Evolutionary conservation across 352 stramenopile species (phyloP).

Genomic region (Elongisporangium undulatum): DNA sequence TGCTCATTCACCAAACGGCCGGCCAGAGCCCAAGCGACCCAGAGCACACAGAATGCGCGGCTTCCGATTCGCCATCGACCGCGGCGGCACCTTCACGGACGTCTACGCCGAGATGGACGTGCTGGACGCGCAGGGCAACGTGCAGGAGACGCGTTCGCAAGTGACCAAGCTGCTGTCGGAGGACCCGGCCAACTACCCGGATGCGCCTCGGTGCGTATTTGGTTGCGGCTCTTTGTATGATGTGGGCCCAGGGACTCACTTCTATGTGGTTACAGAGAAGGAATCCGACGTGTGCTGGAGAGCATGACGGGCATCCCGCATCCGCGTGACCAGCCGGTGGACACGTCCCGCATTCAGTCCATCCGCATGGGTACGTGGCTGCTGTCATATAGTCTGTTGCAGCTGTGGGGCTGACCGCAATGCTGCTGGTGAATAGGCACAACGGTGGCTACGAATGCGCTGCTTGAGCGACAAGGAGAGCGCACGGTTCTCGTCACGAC

Average conservation of each 20-base stretch:
- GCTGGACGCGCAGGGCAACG: slow-evolving; percentile 37
- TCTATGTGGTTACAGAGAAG: slow-evolving; percentile 43
- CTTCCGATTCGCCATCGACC: slow-evolving; percentile 97
- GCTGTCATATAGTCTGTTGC: background rate
- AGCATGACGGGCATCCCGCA: slow-evolving; percentile 88
- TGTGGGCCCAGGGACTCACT: background rate
- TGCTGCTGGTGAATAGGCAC: slow-evolving; percentile 63
- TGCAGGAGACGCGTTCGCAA: slow-evolving; percentile 49
- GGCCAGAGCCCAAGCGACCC: background rate
- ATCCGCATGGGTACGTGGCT: slow-evolving; percentile 92
- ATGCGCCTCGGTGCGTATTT: slow-evolving; percentile 88
- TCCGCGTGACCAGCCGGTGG: slow-evolving; percentile 75
- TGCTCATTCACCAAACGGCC: background rate
- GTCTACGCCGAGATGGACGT: slow-evolving; percentile 94
- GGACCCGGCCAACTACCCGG: slow-evolving; percentile 96
- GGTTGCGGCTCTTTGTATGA: background rate
- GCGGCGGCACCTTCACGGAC: slow-evolving; percentile 98
- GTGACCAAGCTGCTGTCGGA: slow-evolving; percentile 98
- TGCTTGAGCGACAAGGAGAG: slow-evolving; percentile 96
- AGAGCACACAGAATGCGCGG: slow-evolving; percentile 24
- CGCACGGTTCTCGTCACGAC: slow-evolving; percentile 94
- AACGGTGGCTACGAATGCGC: slow-evolving; percentile 98
- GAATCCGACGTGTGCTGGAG: slow-evolving; percentile 94
- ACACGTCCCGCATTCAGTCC: slow-evolving; percentile 90
- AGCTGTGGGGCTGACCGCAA: background rate